Evolutionary conservation across 1,284 basidiomycete genomes (phyloP).

Genomic region (Tilletia setariae): DNA sequence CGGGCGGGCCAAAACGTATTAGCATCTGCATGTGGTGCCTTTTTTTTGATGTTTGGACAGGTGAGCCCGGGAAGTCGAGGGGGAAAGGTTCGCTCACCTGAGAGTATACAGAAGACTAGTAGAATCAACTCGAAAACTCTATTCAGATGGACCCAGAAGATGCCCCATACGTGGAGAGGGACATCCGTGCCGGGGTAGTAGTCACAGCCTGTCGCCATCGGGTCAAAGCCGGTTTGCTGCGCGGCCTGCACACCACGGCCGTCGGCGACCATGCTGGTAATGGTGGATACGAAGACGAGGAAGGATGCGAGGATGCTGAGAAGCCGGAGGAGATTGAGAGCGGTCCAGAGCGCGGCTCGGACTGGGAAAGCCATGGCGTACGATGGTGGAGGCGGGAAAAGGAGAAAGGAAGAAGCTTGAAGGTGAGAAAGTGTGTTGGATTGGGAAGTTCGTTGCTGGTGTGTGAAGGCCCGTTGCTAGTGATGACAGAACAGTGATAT

Average conservation of each 20-base stretch:
- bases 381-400: background rate
- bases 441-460: no score
- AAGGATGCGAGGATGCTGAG: background rate
- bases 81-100: background rate
- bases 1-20: background rate
- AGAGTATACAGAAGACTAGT: constrained; percentile 26
- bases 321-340: background rate
- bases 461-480: no score
- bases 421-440: background rate
- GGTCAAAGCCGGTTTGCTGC: background rate
- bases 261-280: constrained; percentile 7
- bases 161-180: constrained; percentile 34
- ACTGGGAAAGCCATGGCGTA: background rate
- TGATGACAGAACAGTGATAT: no score
- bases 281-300: background rate
- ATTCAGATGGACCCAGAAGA: constrained; percentile 41
- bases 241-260: background rate
- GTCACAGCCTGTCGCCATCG: background rate
- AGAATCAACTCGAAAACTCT: constrained; percentile 25
- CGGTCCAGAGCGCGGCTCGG: background rate
- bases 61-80: background rate
- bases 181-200: constrained; percentile 37
- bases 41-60: no score
- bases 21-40: background rate
- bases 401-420: background rate